Base-by-base conservation (phyloP, 1,139 yeast species). In the Scheffersomyces segobiensis region DNA sequence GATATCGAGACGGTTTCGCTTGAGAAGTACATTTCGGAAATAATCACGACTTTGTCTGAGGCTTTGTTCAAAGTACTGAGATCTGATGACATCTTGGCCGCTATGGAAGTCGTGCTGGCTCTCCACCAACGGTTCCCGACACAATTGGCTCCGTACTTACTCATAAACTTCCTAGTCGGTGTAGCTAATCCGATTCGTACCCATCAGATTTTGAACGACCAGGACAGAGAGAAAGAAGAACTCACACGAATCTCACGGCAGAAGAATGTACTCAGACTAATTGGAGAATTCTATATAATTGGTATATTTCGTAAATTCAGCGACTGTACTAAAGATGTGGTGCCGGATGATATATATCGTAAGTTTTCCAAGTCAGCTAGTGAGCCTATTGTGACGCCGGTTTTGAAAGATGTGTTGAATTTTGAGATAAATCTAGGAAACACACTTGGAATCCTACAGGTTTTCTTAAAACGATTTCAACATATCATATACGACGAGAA, bases 21-120 rank as follows among this genome's bases (percentile, higher is more conserved):
- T 54, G 91, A 87, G 59, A 92, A 91, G 70, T 93, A 92, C 71
- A 75, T 91, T 20, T 81, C 89, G 3, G 98, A 93, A 70, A 76
- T 93, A 20, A 77, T 86, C 2, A 75, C 85, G 1, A 86, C 93
- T 0, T 71, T 89, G 0, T 77, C 82, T 55, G 97, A 92, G 61
- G 90, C 91, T 0, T 69, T 91, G 20, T 59, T 78, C 12, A 86
- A 81, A 62, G 82, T 86, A 32, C 75, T 79, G 18, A 87, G 87
- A 60, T 71, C 75, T 8, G 87, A 83, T 14, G 97, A 92, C 67
- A 71, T 90, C 1, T 63, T 68, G 21, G 88, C 95, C 0, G 87
- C 89, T 1, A 80, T 86, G 48, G 93, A 88, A 64, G 82, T 92
- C 1, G 80, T 89, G 0, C 86, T 93, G 52, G 88, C 87, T 0